Base-by-base conservation (phyloP, 108 stramenopile species). In the Mediolabrus comicus region DNA sequence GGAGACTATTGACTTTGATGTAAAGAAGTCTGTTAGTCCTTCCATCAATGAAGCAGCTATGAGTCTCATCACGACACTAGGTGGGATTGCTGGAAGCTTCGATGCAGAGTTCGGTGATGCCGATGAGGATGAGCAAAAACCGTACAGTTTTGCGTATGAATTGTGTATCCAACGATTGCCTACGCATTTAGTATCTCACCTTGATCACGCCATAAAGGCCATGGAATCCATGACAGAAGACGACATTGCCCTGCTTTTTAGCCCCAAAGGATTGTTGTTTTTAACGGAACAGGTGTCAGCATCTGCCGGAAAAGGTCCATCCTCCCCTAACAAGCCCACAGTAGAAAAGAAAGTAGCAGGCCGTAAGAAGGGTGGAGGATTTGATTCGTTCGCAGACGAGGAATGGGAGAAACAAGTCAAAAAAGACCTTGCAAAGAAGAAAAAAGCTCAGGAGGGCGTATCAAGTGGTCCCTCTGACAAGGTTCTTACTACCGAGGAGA, bases 321-420 rank as follows among this genome's bases (percentile, higher is more conserved):
- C 16, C 33, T 56, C 31, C 29, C 3, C 51, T 2, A 29, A 57
- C 16, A 59, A 27, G 7, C 22, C 62, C 36, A 35, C 19, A n/a
- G 61, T 32, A 53, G 77, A 69, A 58, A 73, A 77, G 39, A 69
- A 51, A 30, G 59, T 53, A 32, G 84, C 43, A 85, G 62, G 71
- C 69, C 60, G 79, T 74, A 86, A 84, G 63, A 77, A 77, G 8
- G 67, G 65, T 6, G 67, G 76, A 36, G 85, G 85, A 3, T 79
- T 71, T 27, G 65, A 69, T 32, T 52, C 65, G 16, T 70, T 79
- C 26, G 91, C 88, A 53, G 92, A 93, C 8, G 95, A 96, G 53
- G 92, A 92, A 71, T 96, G 95, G 95, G 95, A 96, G 53, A 58
- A 76, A 16, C 86, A 96, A 58, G 78, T 93, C 7, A 93, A 89